Evolutionary conservation across 1,284 basidiomycete genomes (phyloP).

Genomic region (Ceratobasidium sp.): DNA sequence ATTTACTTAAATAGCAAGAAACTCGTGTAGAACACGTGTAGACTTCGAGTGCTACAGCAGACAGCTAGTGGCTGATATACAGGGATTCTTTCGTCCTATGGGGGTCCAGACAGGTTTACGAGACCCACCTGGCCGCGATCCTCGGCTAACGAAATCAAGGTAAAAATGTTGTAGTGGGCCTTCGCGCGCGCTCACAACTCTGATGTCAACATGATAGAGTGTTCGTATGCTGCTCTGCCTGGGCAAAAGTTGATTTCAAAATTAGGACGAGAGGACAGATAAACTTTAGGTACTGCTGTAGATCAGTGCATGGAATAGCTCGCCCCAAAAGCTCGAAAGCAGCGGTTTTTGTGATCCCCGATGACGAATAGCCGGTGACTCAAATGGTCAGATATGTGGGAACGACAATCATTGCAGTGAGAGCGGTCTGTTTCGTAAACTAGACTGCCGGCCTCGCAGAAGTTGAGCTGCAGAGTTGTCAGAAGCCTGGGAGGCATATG

Average conservation of each 20-base stretch:
- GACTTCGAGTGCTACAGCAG: not conserved
- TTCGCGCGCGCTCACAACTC: not conserved
- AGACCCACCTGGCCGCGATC: not conserved
- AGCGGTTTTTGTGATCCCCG: not conserved
- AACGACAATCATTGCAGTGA: conserved; percentile 19
- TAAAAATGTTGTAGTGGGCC: not conserved
- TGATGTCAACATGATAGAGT: not conserved
- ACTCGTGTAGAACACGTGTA: conserved; percentile 38
- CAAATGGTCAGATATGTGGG: conserved; percentile 18
- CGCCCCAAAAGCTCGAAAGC: not conserved
- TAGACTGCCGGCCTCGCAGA: not conserved
- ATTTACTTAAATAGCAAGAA: conserved; percentile 22
- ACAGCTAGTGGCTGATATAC: conserved; percentile 7
- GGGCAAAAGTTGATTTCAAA: conserved; percentile 1
- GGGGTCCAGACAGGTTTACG: conserved; percentile 11
- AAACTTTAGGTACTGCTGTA: not conserved
- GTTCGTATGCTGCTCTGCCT: conserved; percentile 7
- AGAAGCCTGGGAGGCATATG: conserved; percentile 6
- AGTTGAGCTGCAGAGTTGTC: not conserved
- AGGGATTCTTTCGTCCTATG: conserved; percentile 18
- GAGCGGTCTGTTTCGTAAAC: not conserved
- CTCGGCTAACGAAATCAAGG: conserved; percentile 5
- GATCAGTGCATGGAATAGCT: conserved; percentile 4
- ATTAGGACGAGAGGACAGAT: conserved; percentile 11
- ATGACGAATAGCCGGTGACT: conserved; percentile 16